Evolutionary conservation across 257 asterid genomes (phyloP), one percentile per base, ranked within the genome.

Genomic region (Sherardia arvensis): DNA sequence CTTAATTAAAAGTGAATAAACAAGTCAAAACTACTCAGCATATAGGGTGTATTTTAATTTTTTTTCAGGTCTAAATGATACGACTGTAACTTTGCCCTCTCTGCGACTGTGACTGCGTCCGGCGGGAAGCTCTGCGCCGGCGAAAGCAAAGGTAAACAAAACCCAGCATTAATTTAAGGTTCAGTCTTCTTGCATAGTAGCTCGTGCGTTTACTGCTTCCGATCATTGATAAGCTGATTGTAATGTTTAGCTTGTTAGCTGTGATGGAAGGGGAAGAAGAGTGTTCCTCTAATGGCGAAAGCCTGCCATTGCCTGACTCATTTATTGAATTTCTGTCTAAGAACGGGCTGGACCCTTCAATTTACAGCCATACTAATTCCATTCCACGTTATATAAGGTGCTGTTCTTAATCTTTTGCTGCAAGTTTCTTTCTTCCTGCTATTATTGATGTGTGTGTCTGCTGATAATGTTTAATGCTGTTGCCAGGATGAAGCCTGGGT

Each of bases 301-400:
- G 61, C 53, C 75, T 76, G 62, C 95, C 84, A 12, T 58, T 91
- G 70, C 98, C 98, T 27, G 80, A 82, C 33, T 84, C 88, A 23
- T 88, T 88, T 74, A 68, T 91, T 66, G 78, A 80, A 57, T 93
- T 93, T 73, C 96, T 93, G 17, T 67, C 38, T 33, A 75, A 81
- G 68, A 87, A 93, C 77, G 96, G 83, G 51, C 49, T 90, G 76
- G 93, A 89, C 67, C 91, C 96, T 69, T 81, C 94, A 22, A 76
- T 93, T 74, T 93, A 90, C 45, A 34, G 66, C 34, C 76, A 91
- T 34, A 69, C 73, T 62, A 81, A 78, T 47, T 77, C 95, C 28
- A 80, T 77, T 28, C 97, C 99, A 65, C 97, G 97, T 51, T 93
- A 93, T 80, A 72, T 93, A 47, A 83, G 96, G 97, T 90, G 21